phyloP scores from a whole-genome alignment of 2,329 filamentous ascomycete genomes.

The Pseudocercospora cruenta region DNA sequence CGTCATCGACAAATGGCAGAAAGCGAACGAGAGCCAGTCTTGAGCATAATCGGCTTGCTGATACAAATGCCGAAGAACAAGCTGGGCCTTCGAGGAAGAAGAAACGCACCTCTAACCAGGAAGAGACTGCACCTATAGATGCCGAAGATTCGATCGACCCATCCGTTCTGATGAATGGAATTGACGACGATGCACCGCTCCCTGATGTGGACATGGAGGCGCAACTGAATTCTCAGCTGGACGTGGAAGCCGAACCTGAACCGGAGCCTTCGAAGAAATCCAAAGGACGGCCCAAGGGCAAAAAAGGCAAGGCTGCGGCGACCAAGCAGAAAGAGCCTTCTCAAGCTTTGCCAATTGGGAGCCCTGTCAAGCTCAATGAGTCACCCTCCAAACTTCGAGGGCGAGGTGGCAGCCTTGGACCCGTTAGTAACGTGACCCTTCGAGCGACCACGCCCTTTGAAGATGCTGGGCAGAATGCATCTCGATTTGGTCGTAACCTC shows the following conservation, averaged over 20 bases:
- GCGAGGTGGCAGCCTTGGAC: conserved; percentile 32
- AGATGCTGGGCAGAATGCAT: conserved; percentile 62
- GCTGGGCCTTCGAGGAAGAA: conserved; percentile 22
- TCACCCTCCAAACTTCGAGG: conserved; percentile 26
- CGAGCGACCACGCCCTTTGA: conserved; percentile 45
- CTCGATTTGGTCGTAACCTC: conserved; percentile 77
- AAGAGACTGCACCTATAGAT: conserved; percentile 14
- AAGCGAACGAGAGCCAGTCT: conserved; percentile 27
- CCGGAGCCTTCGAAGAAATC: conserved; percentile 14
- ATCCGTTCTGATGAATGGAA: conserved; percentile 18
- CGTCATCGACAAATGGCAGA: conserved; percentile 8
- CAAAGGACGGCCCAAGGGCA: conserved; percentile 23
- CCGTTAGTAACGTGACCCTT: conserved; percentile 41
- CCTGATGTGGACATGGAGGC: conserved; percentile 16
- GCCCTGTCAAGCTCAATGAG: conserved; percentile 26
- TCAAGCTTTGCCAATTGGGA: conserved; percentile 22
- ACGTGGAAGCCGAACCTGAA: conserved; percentile 15
- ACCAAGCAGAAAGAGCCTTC: conserved; percentile 6
- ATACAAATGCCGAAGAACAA: conserved; percentile 14
- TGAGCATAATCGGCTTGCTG: conserved; percentile 15
- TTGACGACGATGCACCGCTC: conserved; percentile 17
- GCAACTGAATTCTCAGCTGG: conserved; percentile 26
- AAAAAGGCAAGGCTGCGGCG: conserved; percentile 22
- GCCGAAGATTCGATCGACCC: conserved; percentile 21
- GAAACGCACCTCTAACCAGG: conserved; percentile 23